Conservation (phyloP, 176 grass and related monocot species). For the Phoenix roebelenii region DNA sequence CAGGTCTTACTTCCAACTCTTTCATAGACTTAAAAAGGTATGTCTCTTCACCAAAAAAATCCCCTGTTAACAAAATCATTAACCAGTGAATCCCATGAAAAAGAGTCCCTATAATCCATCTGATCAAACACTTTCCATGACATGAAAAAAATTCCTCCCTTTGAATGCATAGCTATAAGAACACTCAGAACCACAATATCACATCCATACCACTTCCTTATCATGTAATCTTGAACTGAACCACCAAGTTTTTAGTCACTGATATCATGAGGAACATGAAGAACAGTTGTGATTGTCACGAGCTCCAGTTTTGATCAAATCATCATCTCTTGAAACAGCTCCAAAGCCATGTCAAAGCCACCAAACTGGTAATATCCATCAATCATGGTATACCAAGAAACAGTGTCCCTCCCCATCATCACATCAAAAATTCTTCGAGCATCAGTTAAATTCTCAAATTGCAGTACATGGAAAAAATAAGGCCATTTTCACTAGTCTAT, state of each 20-base stretch:
- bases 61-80: background rate
- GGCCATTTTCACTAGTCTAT: background rate
- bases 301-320: background rate
- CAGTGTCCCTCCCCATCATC: background rate
- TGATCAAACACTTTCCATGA: background rate
- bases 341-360: background rate
- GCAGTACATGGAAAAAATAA: conserved; percentile 1
- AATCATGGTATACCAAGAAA: conserved; percentile 7
- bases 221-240: background rate
- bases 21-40: conserved; percentile 4
- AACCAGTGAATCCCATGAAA: conserved; percentile 1
- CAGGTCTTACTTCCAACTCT: background rate
- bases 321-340: background rate
- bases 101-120: background rate
- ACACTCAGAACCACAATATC: background rate
- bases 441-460: conserved; percentile 2
- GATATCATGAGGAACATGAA: background rate
- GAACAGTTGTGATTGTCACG: background rate
- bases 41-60: background rate
- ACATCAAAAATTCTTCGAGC: conserved; percentile 1
- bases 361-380: background rate
- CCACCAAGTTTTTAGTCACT: background rate
- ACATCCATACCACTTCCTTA: conserved; percentile 1
- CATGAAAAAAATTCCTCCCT: background rate
- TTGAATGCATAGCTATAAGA: background rate